Base-by-base conservation (phyloP, 208 protist species). In the Leishmania martiniquensis region DNA sequence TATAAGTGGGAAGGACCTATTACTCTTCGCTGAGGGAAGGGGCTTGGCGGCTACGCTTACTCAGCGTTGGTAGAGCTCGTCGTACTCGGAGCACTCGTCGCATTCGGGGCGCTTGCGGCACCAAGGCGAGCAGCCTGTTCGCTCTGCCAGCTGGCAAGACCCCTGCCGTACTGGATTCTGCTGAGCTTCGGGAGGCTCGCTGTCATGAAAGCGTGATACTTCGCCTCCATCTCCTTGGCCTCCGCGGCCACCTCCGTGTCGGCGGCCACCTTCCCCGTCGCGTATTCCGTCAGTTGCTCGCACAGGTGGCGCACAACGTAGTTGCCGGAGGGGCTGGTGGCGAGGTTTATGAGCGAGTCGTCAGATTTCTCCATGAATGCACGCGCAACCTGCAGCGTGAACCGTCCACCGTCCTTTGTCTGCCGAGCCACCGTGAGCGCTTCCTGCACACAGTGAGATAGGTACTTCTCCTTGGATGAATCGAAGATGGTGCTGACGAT, bases 371-470 rank as follows among this genome's bases (percentile, higher is more conserved):
- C 71, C 42, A 95, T 82, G 49, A 96, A 54, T 15, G 87, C 86
- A 10, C 76, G 81, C 42, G 85, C 89, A 15, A 91, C 83, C 49
- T 83, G 81, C 5, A 96, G 60, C 3, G 90, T 71, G 60, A 95
- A 85, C 62, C 85, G 66, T 17, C 42, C 69, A 45, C 89, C 86
- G 45, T 90, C 83, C 51, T 81, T 80, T 34, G 86, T 68, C 49
- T 75, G 78, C 55, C 78, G 63, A 7, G 89, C 85, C 55, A 80
- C 85, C 51, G 75, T 77, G 44, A 97, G 83, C 39, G 89, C 88
- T 32, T 88, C 81, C 77, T 97, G 89, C n/a, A 95, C 87, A 76
- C 89, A 95, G 83, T 97, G 94, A 10, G 93, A 97, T 1, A 87
- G 87, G 75, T 87, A 95, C 79, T 93, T 93, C 68, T 97, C 86